phyloP scores from a whole-genome alignment of 495 filamentous ascomycete species.

The Hypoxylon cercidicola region DNA sequence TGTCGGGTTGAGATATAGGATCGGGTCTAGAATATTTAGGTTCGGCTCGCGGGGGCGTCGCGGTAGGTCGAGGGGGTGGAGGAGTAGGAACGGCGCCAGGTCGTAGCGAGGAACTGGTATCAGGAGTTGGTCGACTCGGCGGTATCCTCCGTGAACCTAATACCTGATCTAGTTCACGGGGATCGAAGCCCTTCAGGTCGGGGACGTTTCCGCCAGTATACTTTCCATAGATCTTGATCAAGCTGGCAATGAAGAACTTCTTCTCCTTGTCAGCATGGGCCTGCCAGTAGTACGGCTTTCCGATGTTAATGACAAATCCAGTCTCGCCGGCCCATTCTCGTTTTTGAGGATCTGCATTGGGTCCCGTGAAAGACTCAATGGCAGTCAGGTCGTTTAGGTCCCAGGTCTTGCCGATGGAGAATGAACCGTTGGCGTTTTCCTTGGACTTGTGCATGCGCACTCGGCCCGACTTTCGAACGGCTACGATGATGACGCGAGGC shows the following conservation, averaged over 20 bases:
- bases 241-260: conserved; percentile 94
- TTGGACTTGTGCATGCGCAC: conserved; percentile 96
- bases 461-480: conserved; percentile 89
- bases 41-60: conserved; percentile 49
- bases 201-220: conserved; percentile 91
- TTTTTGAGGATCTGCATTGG: conserved; percentile 69
- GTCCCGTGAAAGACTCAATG: conserved; percentile 79
- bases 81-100: conserved; percentile 24
- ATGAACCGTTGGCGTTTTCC: conserved; percentile 91
- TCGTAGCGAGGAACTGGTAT: conserved; percentile 19
- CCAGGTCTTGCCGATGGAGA: conserved; percentile 99
- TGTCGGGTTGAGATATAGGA: conserved; percentile 25
- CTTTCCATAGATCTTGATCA: conserved; percentile 95
- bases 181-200: conserved; percentile 81
- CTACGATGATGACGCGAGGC: conserved; percentile 86
- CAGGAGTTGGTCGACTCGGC: conserved; percentile 46
- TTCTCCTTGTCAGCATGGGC: conserved; percentile 92
- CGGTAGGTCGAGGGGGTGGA: conserved; percentile 50
- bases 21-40: conserved; percentile 35
- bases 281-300: conserved; percentile 98
- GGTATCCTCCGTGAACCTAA: conserved; percentile 57
- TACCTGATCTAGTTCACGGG: conserved; percentile 78
- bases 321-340: conserved; percentile 80
- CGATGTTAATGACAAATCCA: conserved; percentile 88
- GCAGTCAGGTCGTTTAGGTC: conserved; percentile 84